Conservation (phyloP, 1,284 basidiomycete species). For the Kalmanozyma brasiliensis region DNA sequence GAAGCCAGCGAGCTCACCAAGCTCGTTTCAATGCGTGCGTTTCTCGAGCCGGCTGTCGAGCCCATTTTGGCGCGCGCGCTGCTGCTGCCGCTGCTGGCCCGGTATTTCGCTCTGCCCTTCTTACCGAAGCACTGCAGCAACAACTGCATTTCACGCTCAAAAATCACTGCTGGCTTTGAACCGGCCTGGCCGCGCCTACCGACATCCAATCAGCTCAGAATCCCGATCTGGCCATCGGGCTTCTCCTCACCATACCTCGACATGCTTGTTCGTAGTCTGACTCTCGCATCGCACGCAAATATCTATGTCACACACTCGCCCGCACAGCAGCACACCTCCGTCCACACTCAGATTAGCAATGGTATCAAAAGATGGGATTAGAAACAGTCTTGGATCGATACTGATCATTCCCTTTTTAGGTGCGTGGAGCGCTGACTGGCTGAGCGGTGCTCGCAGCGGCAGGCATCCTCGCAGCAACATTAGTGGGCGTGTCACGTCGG, state of each 20-base stretch:
- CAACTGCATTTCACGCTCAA: conserved; percentile 44
- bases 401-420: conserved; percentile 19
- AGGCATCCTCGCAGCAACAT: conserved; percentile 11
- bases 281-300: too few relatives aligned
- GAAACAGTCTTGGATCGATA: not conserved
- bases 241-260: too few relatives aligned
- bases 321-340: too few relatives aligned
- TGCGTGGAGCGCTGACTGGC: conserved; percentile 31
- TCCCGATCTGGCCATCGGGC: too few relatives aligned
- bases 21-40: too few relatives aligned
- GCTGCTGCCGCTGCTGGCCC: conserved; percentile 15
- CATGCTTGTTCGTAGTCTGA: too few relatives aligned
- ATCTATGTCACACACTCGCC: too few relatives aligned
- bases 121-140: conserved; percentile 31
- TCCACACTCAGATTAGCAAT: not conserved
- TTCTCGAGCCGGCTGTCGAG: not conserved
- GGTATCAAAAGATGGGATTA: conserved; percentile 2
- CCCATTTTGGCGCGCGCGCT: not conserved
- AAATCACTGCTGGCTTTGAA: not conserved
- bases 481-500: conserved; percentile 14
- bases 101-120: conserved; percentile 11
- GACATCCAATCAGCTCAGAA: too few relatives aligned
- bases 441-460: conserved; percentile 20
- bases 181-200: too few relatives aligned
- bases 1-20: not conserved